These are phyloP conservation scores for Sungouiella thailandica DNA, from an alignment of 805 yeast species.

Conservation along the genomic window DNA sequence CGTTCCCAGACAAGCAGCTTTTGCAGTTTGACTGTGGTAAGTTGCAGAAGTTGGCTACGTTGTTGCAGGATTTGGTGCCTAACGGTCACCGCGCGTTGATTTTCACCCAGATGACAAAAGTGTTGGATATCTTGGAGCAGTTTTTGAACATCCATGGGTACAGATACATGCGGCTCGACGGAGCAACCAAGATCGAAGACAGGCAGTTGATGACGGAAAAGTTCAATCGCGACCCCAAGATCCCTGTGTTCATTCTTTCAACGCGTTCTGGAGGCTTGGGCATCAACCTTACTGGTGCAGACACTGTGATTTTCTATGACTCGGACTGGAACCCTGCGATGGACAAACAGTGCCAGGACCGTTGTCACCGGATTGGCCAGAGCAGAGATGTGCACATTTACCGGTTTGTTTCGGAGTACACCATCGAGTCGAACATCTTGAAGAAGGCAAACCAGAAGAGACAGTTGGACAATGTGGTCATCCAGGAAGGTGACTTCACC, in stretches of 20 bases:
- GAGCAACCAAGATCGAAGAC: constrained; percentile 96
- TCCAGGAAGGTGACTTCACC: constrained; percentile 97
- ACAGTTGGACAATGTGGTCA: constrained; percentile 88
- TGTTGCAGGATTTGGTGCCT: constrained; percentile 72
- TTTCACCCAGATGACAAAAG: constrained; percentile 98
- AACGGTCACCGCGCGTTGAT: constrained; percentile 92
- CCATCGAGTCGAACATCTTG: constrained; percentile 92
- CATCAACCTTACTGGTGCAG: constrained; percentile 96
- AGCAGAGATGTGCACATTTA: constrained; percentile 97
- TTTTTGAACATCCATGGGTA: constrained; percentile 93
- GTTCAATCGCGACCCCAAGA: constrained; percentile 78
- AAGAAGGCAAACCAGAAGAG: constrained; percentile 93
- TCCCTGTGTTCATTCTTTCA: constrained; percentile 87
- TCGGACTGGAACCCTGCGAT: constrained; percentile 99
- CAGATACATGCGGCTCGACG: constrained; percentile 91
- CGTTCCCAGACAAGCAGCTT: constrained; percentile 92
- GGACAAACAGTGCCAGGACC: constrained; percentile 98
- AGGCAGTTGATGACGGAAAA: constrained; percentile 91
- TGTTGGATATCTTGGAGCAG: constrained; percentile 86
- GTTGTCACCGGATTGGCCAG: constrained; percentile 98
- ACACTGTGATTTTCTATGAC: constrained; percentile 95
- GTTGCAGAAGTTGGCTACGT: constrained; percentile 72
- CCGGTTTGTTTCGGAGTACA: constrained; percentile 90
- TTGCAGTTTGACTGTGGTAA: constrained; percentile 97
- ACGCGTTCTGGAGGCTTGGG: constrained; percentile 99